These are phyloP conservation scores for Aschersonia sp. DNA, from an alignment of 2,329 filamentous ascomycete genomes.

Conservation along the genomic window DNA sequence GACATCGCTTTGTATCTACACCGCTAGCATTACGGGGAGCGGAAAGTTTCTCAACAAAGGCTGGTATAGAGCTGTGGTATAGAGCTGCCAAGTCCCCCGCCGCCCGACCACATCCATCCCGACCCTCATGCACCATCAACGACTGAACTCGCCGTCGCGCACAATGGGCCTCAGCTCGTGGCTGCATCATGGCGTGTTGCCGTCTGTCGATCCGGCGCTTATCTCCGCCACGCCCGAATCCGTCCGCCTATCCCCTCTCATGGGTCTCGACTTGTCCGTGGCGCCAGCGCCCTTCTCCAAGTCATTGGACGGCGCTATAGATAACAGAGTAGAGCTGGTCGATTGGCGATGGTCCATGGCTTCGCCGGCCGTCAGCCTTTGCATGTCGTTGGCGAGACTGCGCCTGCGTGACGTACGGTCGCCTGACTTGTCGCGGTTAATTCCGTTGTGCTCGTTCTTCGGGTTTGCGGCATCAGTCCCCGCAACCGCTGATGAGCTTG, in stretches of 20 bases:
- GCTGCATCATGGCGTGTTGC: slow-evolving; percentile 1
- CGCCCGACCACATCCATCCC: too few relatives aligned
- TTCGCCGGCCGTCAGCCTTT: slow-evolving; percentile 11
- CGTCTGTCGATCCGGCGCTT: slow-evolving; percentile 13
- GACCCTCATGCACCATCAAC: too few relatives aligned
- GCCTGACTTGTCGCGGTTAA: slow-evolving; percentile 16
- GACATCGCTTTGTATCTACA: too few relatives aligned
- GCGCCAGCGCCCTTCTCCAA: slow-evolving; percentile 8
- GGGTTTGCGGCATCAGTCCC: slow-evolving; percentile 6
- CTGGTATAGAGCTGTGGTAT: too few relatives aligned
- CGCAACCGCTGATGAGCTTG: slow-evolving; percentile 9
- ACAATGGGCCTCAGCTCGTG: background rate
- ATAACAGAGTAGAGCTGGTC: too few relatives aligned
- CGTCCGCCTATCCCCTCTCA: slow-evolving; percentile 10
- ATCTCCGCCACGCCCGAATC: slow-evolving; percentile 19
- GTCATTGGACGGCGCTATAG: too few relatives aligned
- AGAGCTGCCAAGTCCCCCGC: too few relatives aligned
- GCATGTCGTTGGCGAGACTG: slow-evolving; percentile 16
- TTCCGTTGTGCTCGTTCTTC: slow-evolving; percentile 8
- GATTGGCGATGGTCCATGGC: slow-evolving; percentile 15
- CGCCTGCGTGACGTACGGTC: slow-evolving; percentile 15
- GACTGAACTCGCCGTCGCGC: too few relatives aligned
- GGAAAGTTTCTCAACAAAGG: too few relatives aligned
- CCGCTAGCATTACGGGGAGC: too few relatives aligned
- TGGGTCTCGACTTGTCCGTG: slow-evolving; percentile 8